phyloP scores from a whole-genome alignment of 345 rosid species.

The Lenwebbia sp. region DNA sequence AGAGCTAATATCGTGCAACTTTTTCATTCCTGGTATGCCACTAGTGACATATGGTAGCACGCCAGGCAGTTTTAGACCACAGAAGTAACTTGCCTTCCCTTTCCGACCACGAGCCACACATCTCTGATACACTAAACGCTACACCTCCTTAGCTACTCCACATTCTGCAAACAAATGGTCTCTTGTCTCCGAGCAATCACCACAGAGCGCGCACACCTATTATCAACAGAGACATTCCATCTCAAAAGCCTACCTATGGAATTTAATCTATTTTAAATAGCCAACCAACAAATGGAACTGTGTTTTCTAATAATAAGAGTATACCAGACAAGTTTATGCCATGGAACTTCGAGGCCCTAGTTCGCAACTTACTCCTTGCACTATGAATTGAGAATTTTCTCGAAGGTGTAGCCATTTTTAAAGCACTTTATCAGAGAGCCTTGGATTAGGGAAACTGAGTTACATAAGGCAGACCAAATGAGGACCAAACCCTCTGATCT shows the following conservation, averaged over 20 bases:
- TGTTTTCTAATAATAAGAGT: background rate
- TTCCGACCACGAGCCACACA: too few relatives aligned
- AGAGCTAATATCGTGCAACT: background rate
- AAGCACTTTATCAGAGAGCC: background rate
- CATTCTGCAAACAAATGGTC: background rate
- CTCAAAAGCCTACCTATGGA: background rate
- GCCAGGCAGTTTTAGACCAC: background rate
- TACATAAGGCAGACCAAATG: background rate
- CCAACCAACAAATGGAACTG: background rate
- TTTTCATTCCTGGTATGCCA: background rate
- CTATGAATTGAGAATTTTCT: background rate
- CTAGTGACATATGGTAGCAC: background rate
- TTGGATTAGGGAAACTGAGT: background rate
- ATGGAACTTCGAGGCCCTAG: background rate
- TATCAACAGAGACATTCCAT: background rate
- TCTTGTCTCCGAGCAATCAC: background rate
- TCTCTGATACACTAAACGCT: background rate
- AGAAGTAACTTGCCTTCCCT: background rate
- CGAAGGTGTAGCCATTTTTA: background rate
- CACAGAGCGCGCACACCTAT: background rate
- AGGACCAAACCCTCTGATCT: background rate
- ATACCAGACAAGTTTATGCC: background rate
- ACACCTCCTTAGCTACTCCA: background rate
- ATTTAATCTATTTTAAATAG: background rate
- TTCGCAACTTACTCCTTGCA: background rate